A percentile compares a stretch with the other conserved stretches of the same genome.
Conservation (phyloP, 495 filamentous ascomycete species). For the Tuber umbilicatum region DNA sequence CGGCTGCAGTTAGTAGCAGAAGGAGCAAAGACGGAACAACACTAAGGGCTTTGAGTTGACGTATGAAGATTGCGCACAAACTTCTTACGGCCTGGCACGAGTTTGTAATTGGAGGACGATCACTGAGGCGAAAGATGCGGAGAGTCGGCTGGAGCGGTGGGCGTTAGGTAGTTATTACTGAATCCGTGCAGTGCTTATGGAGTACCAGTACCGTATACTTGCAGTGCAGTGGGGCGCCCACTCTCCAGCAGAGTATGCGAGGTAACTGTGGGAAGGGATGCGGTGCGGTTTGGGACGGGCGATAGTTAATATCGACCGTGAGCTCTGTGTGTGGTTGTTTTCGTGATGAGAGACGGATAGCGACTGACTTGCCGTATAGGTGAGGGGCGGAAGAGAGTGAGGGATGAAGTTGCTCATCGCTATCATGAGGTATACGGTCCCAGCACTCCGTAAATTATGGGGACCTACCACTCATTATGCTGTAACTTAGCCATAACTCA, state of each 20-base stretch:
- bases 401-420: background rate
- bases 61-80: conserved; percentile 1
- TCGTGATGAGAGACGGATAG: background rate
- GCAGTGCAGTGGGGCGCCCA: background rate
- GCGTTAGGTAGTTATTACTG: background rate
- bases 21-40: background rate
- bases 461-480: background rate
- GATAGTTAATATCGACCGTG: background rate
- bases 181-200: background rate
- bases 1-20: background rate
- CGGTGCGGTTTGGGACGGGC: background rate
- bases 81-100: background rate
- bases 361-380: too few species aligned
- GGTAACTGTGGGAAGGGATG: background rate
- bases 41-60: background rate
- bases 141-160: background rate
- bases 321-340: background rate
- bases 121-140: background rate
- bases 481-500: background rate
- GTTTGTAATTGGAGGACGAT: background rate
- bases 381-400: background rate
- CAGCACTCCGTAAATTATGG: background rate
- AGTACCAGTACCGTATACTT: background rate
- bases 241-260: background rate
- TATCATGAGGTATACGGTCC: background rate